Evolutionary conservation across 768 basidiomycete species (phyloP).

Genomic region (Pleurotus platypus): DNA sequence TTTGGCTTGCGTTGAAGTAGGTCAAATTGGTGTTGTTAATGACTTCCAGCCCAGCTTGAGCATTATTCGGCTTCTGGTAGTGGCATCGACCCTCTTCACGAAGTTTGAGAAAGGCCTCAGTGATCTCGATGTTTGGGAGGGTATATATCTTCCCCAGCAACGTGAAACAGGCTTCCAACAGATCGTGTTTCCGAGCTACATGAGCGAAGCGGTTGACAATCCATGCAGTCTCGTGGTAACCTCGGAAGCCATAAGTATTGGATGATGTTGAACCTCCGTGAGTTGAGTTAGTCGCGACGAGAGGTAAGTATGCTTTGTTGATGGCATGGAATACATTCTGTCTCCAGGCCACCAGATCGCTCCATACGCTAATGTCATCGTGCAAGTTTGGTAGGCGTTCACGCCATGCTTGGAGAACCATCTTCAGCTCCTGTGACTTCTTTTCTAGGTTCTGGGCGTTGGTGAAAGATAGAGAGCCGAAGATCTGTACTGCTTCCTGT

Average conservation of each 20-base stretch:
- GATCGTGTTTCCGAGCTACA: slow-evolving; percentile 94
- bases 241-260: slow-evolving; percentile 88
- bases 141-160: slow-evolving; percentile 98
- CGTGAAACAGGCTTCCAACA: slow-evolving; percentile 93
- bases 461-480: slow-evolving; percentile 84
- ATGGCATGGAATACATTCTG: slow-evolving; percentile 98
- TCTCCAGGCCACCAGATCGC: slow-evolving; percentile 97
- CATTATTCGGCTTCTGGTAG: slow-evolving; percentile 92
- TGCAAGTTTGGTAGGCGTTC: slow-evolving; percentile 93
- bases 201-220: slow-evolving; percentile 99
- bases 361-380: slow-evolving; percentile 99
- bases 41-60: slow-evolving; percentile 92
- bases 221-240: slow-evolving; percentile 99
- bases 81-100: slow-evolving; percentile 98
- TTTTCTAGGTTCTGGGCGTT: slow-evolving; percentile 88
- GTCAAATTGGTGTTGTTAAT: slow-evolving; percentile 99
- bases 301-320: slow-evolving; percentile 92
- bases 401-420: slow-evolving; percentile 95
- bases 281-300: slow-evolving; percentile 63
- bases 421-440: slow-evolving; percentile 92
- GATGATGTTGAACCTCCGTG: slow-evolving; percentile 50
- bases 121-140: slow-evolving; percentile 98
- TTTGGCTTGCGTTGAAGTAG: slow-evolving; percentile 93
- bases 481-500: slow-evolving; percentile 93
- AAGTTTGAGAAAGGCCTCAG: slow-evolving; percentile 97